A percentile compares a stretch with the other conserved stretches of the same genome.
These are phyloP conservation scores for Fraxinus cuspidata DNA, from an alignment of 257 asterid genomes.

Conservation along the genomic window DNA sequence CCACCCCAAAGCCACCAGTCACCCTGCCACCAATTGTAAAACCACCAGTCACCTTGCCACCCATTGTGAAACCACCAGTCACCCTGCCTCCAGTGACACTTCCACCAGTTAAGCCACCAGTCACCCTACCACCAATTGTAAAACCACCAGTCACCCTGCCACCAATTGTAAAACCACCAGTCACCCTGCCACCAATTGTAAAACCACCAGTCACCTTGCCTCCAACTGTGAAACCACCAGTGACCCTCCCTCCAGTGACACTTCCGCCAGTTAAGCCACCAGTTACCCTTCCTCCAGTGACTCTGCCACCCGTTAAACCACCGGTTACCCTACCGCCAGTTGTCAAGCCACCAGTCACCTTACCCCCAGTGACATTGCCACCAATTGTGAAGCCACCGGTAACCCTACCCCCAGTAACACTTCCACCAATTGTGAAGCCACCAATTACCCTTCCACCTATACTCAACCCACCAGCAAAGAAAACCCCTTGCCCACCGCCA, in stretches of 20 bases:
- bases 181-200: not conserved
- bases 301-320: not conserved
- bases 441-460: slow-evolving; percentile 18
- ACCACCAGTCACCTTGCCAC: slow-evolving; percentile 15
- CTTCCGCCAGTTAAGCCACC: slow-evolving; percentile 5
- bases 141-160: not conserved
- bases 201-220: not conserved
- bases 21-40: slow-evolving; percentile 3
- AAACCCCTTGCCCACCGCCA: slow-evolving; percentile 33
- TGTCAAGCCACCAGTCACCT: slow-evolving; percentile 23
- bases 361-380: not conserved
- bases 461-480: slow-evolving; percentile 25
- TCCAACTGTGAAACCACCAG: slow-evolving; percentile 6
- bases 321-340: not conserved
- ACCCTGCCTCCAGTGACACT: not conserved
- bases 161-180: not conserved
- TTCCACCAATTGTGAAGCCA: slow-evolving; percentile 19
- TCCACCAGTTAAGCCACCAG: slow-evolving; percentile 9
- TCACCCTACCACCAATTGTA: not conserved
- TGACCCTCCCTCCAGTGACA: not conserved
- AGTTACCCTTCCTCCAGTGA: slow-evolving; percentile 22
- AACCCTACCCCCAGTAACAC: slow-evolving; percentile 9
- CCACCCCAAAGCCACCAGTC: slow-evolving; percentile 11
- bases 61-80: not conserved
- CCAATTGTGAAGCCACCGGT: slow-evolving; percentile 21